phyloP scores from a whole-genome alignment of 2,329 filamentous ascomycete species.

The Blumeria hordei region DNA sequence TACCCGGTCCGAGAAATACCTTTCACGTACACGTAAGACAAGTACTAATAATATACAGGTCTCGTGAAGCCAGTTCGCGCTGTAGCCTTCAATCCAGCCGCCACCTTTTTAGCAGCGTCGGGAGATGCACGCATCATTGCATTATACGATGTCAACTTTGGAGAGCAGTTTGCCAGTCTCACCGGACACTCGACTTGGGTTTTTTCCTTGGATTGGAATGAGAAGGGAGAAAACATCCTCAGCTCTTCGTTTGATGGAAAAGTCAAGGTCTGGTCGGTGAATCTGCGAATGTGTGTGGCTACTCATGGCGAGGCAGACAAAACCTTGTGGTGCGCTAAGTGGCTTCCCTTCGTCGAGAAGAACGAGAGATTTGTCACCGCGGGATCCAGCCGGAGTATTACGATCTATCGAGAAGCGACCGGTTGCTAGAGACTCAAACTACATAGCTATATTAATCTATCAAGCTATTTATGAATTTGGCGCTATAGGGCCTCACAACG shows the following conservation, averaged over 20 bases:
- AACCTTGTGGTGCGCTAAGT: conserved; percentile 61
- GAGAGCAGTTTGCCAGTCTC: conserved; percentile 76
- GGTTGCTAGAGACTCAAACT: conserved; percentile 19
- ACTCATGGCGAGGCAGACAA: conserved; percentile 83
- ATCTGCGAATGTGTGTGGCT: conserved; percentile 61
- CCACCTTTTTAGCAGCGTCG: conserved; percentile 64
- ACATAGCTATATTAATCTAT: not conserved
- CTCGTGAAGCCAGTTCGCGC: conserved; percentile 69
- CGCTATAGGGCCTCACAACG: not conserved
- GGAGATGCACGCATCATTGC: conserved; percentile 77
- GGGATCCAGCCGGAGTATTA: conserved; percentile 50
- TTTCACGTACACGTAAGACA: not conserved
- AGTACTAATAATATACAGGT: conserved; percentile 23
- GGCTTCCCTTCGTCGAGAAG: conserved; percentile 45
- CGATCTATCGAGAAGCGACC: conserved; percentile 68
- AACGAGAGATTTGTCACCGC: conserved; percentile 56
- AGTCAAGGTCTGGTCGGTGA: conserved; percentile 86
- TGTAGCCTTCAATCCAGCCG: conserved; percentile 69
- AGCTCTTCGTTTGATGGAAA: conserved; percentile 82
- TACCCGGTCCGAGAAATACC: conserved; percentile 35
- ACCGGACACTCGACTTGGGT: conserved; percentile 68
- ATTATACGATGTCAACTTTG: conserved; percentile 76
- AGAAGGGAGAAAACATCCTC: conserved; percentile 74
- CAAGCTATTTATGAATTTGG: not conserved
- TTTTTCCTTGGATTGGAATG: conserved; percentile 75